Base-by-base conservation (phyloP, 1,284 basidiomycete species). In the Hortiboletus rubellus region DNA sequence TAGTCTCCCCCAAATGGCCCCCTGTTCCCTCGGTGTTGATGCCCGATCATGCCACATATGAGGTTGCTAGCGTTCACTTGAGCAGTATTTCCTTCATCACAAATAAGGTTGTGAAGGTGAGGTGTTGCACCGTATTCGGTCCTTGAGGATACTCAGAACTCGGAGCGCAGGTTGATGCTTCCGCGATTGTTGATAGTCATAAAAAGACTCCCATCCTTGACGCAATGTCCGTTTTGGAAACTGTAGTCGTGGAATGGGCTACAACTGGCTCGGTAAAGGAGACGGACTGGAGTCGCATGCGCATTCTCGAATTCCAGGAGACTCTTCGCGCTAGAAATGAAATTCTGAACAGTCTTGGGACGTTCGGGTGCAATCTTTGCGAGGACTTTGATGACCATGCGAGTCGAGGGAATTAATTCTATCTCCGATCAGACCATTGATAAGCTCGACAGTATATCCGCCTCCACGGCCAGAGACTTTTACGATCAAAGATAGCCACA, bases 251-350 rank as follows among this genome's bases (percentile, higher is more conserved):
- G 14, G 84, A 87, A 59, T 89, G 89, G 87, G 63, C 74, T n/a
- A 58, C 69, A 3, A 61, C 65, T 3, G 72, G 76, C 10, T 67
- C 66, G 7, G 76, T 94, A 22, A 83, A 85, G 6, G 94, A 96
- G 70, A 82, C 88, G 8, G 93, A 94, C 58, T 98, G 95, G 95
- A 79, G 78, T 47, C 85, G 90, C 52, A 80, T 95, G 64, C 84
- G 89, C 44, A 79, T 85, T n/a, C 75, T 99, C 17, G 96, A 99
- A 60, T 97, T 99, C 72, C 94, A 98, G 72, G 96, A 98, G 62
- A 76, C 82, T 24, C 69, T 98, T 46, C 82, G 83, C 46, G 69
- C 78, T 34, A 80, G 96, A 55, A 80, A 88, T 47, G 74, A 72
- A 18, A 68, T 88, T 5, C 67, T 75, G 7, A 72, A 77, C 61